phyloP scores from a whole-genome alignment of 495 filamentous ascomycete genomes.

The Aspergillus mulundensis region DNA sequence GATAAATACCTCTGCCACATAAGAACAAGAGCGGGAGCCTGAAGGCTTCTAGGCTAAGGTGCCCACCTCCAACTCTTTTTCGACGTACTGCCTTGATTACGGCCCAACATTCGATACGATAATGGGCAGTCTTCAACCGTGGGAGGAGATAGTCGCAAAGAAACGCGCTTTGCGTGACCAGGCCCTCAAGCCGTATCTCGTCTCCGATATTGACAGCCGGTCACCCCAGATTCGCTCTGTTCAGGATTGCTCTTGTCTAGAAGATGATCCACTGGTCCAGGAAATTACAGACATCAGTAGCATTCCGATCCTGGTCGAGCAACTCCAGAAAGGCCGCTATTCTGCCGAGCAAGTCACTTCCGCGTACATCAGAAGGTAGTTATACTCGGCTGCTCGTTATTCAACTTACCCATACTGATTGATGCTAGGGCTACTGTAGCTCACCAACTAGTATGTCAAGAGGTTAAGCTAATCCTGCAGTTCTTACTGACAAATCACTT shows the following conservation, averaged over 20 bases:
- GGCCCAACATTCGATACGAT: no score
- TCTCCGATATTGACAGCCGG: slow-evolving; percentile 25
- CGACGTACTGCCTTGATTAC: no score
- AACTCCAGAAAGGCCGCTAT: slow-evolving; percentile 34
- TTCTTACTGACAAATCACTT: not conserved
- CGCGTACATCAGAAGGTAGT: slow-evolving; percentile 50
- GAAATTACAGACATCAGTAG: slow-evolving; percentile 41
- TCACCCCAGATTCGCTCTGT: slow-evolving; percentile 21
- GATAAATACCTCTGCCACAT: not conserved
- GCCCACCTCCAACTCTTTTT: no score
- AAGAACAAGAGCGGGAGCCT: not conserved
- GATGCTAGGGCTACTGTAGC: slow-evolving; percentile 46
- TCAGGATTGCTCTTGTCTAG: slow-evolving; percentile 22
- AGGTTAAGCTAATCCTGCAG: not conserved
- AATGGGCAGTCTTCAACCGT: slow-evolving; percentile 24
- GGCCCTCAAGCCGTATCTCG: slow-evolving; percentile 27
- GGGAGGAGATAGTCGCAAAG: slow-evolving; percentile 29
- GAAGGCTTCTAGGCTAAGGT: not conserved
- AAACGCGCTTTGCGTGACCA: slow-evolving; percentile 30
- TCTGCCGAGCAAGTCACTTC: slow-evolving; percentile 38
- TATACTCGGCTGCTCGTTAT: not conserved
- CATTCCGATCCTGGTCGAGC: slow-evolving; percentile 28
- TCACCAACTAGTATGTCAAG: slow-evolving; percentile 47
- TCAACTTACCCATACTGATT: not conserved
- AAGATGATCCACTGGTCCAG: slow-evolving; percentile 21